A percentile compares a stretch with the other conserved stretches of the same genome.
Conservation (phyloP, 2,329 filamentous ascomycete species). For the Colletotrichum spinosum region DNA sequence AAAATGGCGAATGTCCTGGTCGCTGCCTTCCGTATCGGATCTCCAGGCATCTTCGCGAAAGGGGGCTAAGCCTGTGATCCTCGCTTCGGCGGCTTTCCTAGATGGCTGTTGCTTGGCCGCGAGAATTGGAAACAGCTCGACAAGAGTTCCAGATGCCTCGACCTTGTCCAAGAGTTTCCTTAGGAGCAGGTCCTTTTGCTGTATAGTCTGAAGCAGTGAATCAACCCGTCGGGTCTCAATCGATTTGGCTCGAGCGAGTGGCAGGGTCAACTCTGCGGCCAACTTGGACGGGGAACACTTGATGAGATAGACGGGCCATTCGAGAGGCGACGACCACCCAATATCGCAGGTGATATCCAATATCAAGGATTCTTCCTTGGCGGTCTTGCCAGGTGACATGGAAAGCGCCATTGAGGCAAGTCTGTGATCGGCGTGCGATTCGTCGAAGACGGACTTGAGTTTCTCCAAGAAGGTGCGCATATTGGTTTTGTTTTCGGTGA, state of each 20-base stretch:
- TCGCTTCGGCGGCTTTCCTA: constrained; percentile 57
- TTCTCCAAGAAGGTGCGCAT: constrained; percentile 75
- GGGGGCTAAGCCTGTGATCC: constrained; percentile 63
- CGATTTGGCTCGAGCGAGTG: constrained; percentile 61
- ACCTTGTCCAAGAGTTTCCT: constrained; percentile 65
- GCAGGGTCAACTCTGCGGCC: constrained; percentile 62
- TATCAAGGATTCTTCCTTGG: constrained; percentile 55
- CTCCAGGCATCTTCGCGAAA: constrained; percentile 58
- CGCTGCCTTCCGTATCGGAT: constrained; percentile 40
- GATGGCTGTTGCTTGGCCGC: constrained; percentile 58
- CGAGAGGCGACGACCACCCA: constrained; percentile 72
- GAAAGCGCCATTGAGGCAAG: constrained; percentile 59
- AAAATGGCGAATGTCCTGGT: constrained; percentile 50
- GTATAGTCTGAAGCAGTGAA: constrained; percentile 55
- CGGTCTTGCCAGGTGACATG: constrained; percentile 46
- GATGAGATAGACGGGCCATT: constrained; percentile 72
- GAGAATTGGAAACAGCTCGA: constrained; percentile 65
- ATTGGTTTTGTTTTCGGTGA: constrained; percentile 75
- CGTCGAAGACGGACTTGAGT: constrained; percentile 65
- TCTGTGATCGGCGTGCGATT: constrained; percentile 55
- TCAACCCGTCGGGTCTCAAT: constrained; percentile 53
- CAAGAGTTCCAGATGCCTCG: constrained; percentile 60
- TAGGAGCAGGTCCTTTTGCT: constrained; percentile 65
- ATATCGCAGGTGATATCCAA: constrained; percentile 70
- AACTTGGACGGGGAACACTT: constrained; percentile 56